Percentiles rank a stretch among this genome's conserved stretches.
Evolutionary conservation across 495 filamentous ascomycete species (phyloP).

Genomic region (Neurospora sp.): DNA sequence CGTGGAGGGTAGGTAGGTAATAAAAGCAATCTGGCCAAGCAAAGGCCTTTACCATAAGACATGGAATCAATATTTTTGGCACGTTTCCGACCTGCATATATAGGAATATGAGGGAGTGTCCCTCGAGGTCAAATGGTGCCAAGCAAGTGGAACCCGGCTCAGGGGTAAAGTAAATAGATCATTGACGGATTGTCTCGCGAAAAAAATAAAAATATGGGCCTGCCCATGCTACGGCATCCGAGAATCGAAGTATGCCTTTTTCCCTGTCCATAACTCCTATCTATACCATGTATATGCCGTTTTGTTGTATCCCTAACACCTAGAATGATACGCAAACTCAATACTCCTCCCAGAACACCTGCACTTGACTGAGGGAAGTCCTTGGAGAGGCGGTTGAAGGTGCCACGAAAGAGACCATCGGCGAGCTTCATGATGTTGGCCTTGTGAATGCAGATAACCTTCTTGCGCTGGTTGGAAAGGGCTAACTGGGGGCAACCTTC

Average conservation of each 20-base stretch:
- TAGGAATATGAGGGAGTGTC: neutral
- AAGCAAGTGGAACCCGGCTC: neutral
- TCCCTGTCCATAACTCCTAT: neutral
- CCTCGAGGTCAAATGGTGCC: neutral
- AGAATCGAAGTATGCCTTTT: neutral
- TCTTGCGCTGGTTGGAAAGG: constrained; percentile 20
- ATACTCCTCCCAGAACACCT: constrained; percentile 18
- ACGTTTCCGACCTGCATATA: neutral
- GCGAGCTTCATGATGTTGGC: constrained; percentile 99
- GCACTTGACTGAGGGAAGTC: constrained; percentile 87
- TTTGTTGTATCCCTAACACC: neutral
- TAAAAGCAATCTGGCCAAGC: neutral
- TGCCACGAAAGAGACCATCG: constrained; percentile 96
- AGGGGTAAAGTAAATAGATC: neutral
- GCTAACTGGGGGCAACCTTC: too few relatives aligned
- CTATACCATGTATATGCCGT: neutral
- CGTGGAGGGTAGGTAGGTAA: neutral
- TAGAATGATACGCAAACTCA: neutral
- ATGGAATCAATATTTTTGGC: neutral
- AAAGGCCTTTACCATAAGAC: neutral
- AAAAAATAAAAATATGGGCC: neutral
- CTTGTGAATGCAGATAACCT: constrained; percentile 99
- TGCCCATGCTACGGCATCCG: neutral
- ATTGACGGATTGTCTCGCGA: neutral
- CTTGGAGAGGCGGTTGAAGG: constrained; percentile 84